Conservation (phyloP, 306 rosid genomes). For the Clitoria ternatea region DNA sequence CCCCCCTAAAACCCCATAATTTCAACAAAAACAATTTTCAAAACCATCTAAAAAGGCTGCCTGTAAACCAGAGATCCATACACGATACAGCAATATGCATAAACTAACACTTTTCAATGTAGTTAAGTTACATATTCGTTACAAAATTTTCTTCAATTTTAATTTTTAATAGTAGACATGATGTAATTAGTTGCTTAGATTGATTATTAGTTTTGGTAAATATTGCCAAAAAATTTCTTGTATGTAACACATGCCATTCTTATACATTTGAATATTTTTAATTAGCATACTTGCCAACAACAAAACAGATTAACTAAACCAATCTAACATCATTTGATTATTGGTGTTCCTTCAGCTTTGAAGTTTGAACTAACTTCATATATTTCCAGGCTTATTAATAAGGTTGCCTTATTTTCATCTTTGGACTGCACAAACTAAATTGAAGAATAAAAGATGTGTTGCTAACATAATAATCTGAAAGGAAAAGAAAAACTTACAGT, state of each 20-base stretch:
- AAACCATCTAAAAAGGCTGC: neutral
- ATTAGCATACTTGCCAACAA: neutral
- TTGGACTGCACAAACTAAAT: neutral
- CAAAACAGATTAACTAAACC: neutral
- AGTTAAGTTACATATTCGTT: neutral
- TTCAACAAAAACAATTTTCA: too few species aligned
- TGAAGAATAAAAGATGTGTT: neutral
- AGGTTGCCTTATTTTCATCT: neutral
- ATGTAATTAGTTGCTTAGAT: neutral
- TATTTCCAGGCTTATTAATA: neutral
- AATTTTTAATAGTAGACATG: neutral
- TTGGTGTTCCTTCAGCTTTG: neutral
- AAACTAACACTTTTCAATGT: neutral
- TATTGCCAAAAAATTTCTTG: neutral
- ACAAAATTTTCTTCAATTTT: neutral
- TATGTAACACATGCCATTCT: neutral
- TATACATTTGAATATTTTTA: neutral
- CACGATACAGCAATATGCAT: constrained; percentile 13
- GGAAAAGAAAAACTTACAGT: constrained; percentile 78
- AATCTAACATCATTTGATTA: neutral
- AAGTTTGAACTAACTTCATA: constrained; percentile 2
- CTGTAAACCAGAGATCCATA: neutral
- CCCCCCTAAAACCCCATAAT: too few species aligned
- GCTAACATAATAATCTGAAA: constrained; percentile 5
- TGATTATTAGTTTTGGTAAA: neutral